Base-by-base conservation (phyloP, 345 rosid genomes). In the Eucalyptus erythrocorys region DNA sequence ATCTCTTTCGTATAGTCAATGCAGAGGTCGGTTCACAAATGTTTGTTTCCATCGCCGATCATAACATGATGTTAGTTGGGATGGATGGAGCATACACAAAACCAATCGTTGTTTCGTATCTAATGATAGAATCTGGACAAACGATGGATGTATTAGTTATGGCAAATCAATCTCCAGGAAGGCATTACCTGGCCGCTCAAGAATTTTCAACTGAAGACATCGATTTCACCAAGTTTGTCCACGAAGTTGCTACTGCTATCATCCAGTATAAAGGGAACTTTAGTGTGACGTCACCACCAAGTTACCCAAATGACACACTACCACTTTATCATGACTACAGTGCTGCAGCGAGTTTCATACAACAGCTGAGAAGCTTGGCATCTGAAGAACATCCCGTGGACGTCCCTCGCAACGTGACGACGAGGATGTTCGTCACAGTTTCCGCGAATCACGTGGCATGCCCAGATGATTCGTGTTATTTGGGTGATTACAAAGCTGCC, bases 1-100 rank as follows among this genome's bases (percentile, higher is more conserved):
- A 91, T 51, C 90, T 91, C 57, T 89, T 93, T 47, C 91, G 92
- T 13, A 57, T 93, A 53, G 85, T 93, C 30, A 93, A 90, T 26
- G 93, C 92, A 2, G 89, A 15, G 15, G 61, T 93, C 87, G 71
- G 92, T 12, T 91, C 90, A 26, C 86, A 86, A 40, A 53, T 85
- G 11, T 93, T 93, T 85, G 1, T 91, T 90, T 89, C 89, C 2
- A 90, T 93, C 11, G 91, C 93, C 4, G 27, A 86, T 13, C 94
- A 93, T 71, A 88, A 55, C 88, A 76, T 90, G 40, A 88, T 53
- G 24, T 43, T 90, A 5, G 94, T 93, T 1, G 92, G 92, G 19
- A 79, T 53, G 27, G 94, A 93, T 55, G 93, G 86, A 10, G 91
- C 91, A 13, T 92, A 92, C 79, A 53, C 57, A 1, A 91, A 90